Percentiles rank a stretch among this genome's conserved stretches.
Evolutionary conservation across 2,329 filamentous ascomycete genomes (phyloP).

Genomic region (Ophiostoma sp.): DNA sequence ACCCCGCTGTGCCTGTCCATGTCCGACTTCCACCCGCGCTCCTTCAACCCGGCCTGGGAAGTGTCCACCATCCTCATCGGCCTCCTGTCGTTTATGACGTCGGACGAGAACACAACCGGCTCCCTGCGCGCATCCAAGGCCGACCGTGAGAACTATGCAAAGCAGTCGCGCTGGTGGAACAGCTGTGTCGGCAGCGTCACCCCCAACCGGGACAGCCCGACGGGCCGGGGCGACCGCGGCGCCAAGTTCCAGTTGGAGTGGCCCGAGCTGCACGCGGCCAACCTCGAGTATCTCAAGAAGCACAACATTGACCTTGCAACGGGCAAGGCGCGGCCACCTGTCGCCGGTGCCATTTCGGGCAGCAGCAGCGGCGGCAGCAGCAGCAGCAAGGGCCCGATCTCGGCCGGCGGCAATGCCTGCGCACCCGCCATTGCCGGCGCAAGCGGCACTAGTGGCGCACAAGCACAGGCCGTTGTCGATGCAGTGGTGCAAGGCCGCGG

Average conservation of each 20-base stretch:
- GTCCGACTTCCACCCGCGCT: conserved; percentile 95
- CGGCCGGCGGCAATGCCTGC: background rate
- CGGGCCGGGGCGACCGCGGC: conserved; percentile 69
- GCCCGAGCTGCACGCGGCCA: conserved; percentile 82
- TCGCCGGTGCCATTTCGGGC: conserved; percentile 24
- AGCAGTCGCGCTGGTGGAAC: conserved; percentile 90
- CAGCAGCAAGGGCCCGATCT: background rate
- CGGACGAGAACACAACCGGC: conserved; percentile 97
- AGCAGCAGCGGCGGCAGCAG: no score
- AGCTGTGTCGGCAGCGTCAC: conserved; percentile 76
- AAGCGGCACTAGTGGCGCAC: conserved; percentile 49
- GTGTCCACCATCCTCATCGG: conserved; percentile 95
- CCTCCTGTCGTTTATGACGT: conserved; percentile 94
- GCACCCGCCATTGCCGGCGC: conserved; percentile 36
- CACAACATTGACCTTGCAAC: conserved; percentile 72
- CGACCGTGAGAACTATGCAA: conserved; percentile 73
- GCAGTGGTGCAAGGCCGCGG: conserved; percentile 69
- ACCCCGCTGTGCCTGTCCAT: conserved; percentile 92
- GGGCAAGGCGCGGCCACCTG: conserved; percentile 42
- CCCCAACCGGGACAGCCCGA: background rate
- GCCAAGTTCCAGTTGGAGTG: conserved; percentile 85
- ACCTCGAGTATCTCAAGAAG: conserved; percentile 86
- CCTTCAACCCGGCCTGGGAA: conserved; percentile 97
- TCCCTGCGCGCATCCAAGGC: conserved; percentile 70
- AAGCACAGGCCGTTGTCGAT: conserved; percentile 69